phyloP scores from a whole-genome alignment of 805 yeast species.

The Sugiyamaella valdiviana region DNA sequence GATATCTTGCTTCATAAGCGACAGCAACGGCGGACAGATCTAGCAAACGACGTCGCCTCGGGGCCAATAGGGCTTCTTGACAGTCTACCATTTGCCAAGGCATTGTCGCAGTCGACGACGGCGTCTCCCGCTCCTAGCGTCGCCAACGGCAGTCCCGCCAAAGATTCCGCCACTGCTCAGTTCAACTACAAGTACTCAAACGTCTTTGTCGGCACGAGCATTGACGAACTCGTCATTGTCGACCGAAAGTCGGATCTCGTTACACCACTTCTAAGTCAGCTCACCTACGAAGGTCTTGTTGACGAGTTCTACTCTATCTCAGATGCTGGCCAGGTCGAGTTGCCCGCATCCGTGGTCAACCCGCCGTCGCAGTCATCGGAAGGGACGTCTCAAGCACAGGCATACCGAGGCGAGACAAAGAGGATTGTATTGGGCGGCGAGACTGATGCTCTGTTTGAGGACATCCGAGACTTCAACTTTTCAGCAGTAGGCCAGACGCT shows the following conservation, averaged over 20 bases:
- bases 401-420: conserved; percentile 13
- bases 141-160: background rate
- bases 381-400: background rate
- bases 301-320: conserved; percentile 59
- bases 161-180: conserved; percentile 4
- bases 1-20: conserved; percentile 33
- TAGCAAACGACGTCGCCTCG: conserved; percentile 12
- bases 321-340: conserved; percentile 30
- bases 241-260: conserved; percentile 74
- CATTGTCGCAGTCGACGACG: background rate
- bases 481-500: conserved; percentile 70
- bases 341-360: conserved; percentile 25
- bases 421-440: conserved; percentile 21
- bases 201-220: conserved; percentile 27
- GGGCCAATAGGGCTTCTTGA: conserved; percentile 1
- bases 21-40: conserved; percentile 29
- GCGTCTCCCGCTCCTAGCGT: background rate
- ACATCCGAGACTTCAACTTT: conserved; percentile 63
- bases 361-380: conserved; percentile 3
- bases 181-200: conserved; percentile 28
- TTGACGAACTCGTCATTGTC: conserved; percentile 62
- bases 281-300: conserved; percentile 75
- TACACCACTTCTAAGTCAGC: conserved; percentile 65
- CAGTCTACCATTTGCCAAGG: background rate
- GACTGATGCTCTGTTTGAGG: conserved; percentile 43